Evolutionary conservation across 192 early-diverging fungal genomes (phyloP).

Genomic region (Entomortierella chlamydospora): DNA sequence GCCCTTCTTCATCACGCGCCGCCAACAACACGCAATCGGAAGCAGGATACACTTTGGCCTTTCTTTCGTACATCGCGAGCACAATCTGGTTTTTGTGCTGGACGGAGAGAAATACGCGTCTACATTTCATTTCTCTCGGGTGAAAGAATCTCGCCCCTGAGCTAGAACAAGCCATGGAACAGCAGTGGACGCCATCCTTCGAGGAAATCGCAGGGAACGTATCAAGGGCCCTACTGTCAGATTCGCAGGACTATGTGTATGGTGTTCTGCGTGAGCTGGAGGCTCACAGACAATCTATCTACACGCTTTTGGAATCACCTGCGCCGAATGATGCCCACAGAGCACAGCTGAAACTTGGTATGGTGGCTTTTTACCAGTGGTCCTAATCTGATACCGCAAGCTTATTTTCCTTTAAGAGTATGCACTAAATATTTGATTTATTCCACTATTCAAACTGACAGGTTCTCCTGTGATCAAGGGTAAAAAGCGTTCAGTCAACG

Average conservation of each 20-base stretch:
- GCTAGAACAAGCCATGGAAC: conserved; percentile 17
- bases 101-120: not conserved
- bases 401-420: not conserved
- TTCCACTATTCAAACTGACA: not conserved
- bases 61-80: not conserved
- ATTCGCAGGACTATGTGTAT: conserved; percentile 33
- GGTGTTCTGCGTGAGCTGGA: conserved; percentile 35
- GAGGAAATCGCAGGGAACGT: conserved; percentile 34
- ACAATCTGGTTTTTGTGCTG: not conserved
- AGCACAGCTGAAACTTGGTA: conserved; percentile 52
- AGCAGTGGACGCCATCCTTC: conserved; percentile 40
- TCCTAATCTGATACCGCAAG: not conserved
- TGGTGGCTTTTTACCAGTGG: not conserved
- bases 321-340: conserved; percentile 40
- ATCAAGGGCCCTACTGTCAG: conserved; percentile 22
- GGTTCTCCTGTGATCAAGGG: conserved; percentile 69
- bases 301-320: conserved; percentile 18
- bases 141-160: not conserved
- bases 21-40: not conserved
- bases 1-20: too few relatives aligned
- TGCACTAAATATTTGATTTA: not conserved
- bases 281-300: conserved; percentile 15
- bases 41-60: not conserved
- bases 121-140: not conserved
- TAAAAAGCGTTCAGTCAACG: conserved; percentile 70